Percentiles rank a stretch among this genome's conserved stretches.
Evolutionary conservation across 169 alveolate species (phyloP).

Genomic region (Cryptosporidium parvum): DNA sequence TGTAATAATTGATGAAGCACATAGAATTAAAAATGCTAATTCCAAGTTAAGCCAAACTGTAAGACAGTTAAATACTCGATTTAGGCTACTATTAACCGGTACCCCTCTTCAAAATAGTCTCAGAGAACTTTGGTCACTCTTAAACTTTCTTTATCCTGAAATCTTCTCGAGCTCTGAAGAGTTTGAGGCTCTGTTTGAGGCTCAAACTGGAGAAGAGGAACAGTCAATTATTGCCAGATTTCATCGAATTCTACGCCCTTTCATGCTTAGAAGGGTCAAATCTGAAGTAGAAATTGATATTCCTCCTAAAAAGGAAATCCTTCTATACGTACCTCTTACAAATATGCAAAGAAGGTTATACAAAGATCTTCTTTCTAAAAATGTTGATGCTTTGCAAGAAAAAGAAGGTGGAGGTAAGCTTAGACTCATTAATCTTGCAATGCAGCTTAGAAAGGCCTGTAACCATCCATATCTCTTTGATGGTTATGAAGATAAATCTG

Average conservation of each 20-base stretch:
- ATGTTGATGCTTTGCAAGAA: constrained; percentile 78
- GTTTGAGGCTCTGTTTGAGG: constrained; percentile 94
- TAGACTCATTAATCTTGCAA: constrained; percentile 95
- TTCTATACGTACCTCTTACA: constrained; percentile 91
- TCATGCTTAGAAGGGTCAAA: constrained; percentile 97
- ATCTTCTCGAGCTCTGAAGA: constrained; percentile 95
- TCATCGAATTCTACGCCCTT: constrained; percentile 96
- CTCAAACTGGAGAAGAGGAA: constrained; percentile 79
- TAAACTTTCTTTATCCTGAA: constrained; percentile 97
- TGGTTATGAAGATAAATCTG: constrained; percentile 91
- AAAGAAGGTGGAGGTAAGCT: constrained; percentile 88
- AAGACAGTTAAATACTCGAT: constrained; percentile 91
- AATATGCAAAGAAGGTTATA: constrained; percentile 93
- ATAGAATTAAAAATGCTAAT: constrained; percentile 96
- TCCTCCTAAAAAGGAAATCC: constrained; percentile 94
- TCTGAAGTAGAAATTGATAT: constrained; percentile 97
- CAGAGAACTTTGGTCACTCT: constrained; percentile 98
- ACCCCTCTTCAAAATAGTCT: constrained; percentile 98
- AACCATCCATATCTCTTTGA: constrained; percentile 95
- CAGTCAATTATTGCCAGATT: constrained; percentile 88
- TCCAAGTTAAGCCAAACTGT: constrained; percentile 93
- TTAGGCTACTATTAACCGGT: constrained; percentile 96
- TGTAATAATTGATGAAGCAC: constrained; percentile 99
- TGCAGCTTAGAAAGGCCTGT: constrained; percentile 98
- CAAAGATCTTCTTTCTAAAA: constrained; percentile 89